These are phyloP conservation scores for Rosa lucieae DNA, from an alignment of 306 rosid species.

Conservation along the genomic window DNA sequence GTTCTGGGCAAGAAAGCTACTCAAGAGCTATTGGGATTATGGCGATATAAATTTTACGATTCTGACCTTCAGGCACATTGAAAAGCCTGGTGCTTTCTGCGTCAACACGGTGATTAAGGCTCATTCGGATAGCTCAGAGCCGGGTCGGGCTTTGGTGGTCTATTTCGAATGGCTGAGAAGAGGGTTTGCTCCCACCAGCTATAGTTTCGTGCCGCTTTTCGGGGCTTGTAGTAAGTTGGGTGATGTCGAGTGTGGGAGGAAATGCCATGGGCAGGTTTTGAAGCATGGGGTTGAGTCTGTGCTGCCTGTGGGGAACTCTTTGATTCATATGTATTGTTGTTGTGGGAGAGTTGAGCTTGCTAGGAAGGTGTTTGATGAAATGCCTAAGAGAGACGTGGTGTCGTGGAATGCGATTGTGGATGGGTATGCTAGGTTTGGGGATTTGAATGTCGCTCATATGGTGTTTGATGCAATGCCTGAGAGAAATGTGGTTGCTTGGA, in stretches of 20 bases:
- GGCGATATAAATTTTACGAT: conserved; percentile 44
- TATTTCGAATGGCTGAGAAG: conserved; percentile 43
- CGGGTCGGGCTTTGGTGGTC: conserved; percentile 36
- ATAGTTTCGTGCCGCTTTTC: conserved; percentile 58
- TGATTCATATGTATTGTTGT: conserved; percentile 61
- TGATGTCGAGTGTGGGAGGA: conserved; percentile 42
- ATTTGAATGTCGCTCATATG: conserved; percentile 41
- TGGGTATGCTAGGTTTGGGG: conserved; percentile 37
- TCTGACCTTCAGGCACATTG: conserved; percentile 39
- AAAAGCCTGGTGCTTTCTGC: conserved; percentile 46
- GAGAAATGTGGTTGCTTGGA: conserved; percentile 65
- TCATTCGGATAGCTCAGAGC: conserved; percentile 40
- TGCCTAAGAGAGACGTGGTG: conserved; percentile 48
- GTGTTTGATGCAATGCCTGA: conserved; percentile 63
- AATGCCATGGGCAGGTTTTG: conserved; percentile 60
- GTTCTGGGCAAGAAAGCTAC: conserved; percentile 57
- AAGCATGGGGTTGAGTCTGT: conserved; percentile 57
- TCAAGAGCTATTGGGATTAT: conserved; percentile 48
- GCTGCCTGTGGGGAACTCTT: conserved; percentile 54
- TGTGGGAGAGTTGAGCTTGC: conserved; percentile 47
- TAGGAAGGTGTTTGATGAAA: conserved; percentile 46
- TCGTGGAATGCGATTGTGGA: conserved; percentile 68
- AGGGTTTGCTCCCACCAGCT: conserved; percentile 51
- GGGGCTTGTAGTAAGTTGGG: conserved; percentile 47
- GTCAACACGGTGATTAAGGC: conserved; percentile 56